Base-by-base conservation (phyloP, 148 eudicot genomes). In the Euryodendron excelsum region DNA sequence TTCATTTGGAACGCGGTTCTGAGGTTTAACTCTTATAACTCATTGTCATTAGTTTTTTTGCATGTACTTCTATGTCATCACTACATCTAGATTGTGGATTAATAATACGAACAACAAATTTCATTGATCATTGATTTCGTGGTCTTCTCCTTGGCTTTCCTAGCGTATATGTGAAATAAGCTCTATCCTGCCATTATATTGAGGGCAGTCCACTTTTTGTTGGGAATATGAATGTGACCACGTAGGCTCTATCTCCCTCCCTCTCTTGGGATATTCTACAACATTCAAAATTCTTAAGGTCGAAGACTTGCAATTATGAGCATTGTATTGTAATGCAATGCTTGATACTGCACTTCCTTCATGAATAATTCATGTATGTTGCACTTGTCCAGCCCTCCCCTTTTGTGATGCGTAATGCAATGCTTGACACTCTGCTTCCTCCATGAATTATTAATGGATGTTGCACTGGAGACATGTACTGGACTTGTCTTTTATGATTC, bases 1-100 rank as follows among this genome's bases (percentile, higher is more conserved):
- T 91, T 69, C 89, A 87, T 81, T 87, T 94, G 97, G 93, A 92
- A 83, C 96, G 70, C 64, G 90, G 85, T 27, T 88, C 92, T 25
- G 98, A 94, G 97, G 98, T 90, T 78, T 75, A 47, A 17, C 61
- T 21, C 79, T 56, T 75, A 39, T 61, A 17, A 39, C 70, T 81
- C 27, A 62, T 48, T 68, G 2, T 59, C 36, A 20, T 25, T 72
- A 13, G 17, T 30, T 12, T 52, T 66, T 27, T 27, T 5, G 12
- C 74, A 56, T 69, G 13, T 48, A 52, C 39, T 36, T 39, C 59
- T 23, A 33, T 53, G 11, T 71, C 50, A 47, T 76, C 9, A 9
- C n/a, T 73, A 33, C 10, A 12, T 53, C 36, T 66, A n/a, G 58
- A 60, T 53, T 47, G 56, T 23, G 61, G 61, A 60, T 75, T 53